Conservation (phyloP, 352 stramenopile genomes). For the Blastocystis sp. region DNA sequence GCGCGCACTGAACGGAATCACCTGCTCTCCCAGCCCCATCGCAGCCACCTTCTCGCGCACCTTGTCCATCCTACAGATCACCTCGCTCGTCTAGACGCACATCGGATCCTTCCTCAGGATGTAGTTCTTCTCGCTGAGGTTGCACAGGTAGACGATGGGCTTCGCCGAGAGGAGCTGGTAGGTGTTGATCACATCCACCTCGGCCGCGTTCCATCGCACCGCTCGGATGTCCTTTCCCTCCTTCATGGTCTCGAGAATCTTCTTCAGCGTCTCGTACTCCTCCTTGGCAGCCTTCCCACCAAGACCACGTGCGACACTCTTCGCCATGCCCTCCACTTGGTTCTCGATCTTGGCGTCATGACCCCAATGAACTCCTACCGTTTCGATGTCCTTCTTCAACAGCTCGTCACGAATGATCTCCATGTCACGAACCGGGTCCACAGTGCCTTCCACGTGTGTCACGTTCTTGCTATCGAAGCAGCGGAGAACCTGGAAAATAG, state of each 20-base stretch:
- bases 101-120: constrained; percentile 92
- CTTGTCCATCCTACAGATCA: constrained; percentile 80
- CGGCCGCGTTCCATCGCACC: constrained; percentile 75
- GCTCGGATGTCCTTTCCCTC: constrained; percentile 81
- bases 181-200: constrained; percentile 81
- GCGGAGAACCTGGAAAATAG: constrained; percentile 92
- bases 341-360: constrained; percentile 70
- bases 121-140: constrained; percentile 96
- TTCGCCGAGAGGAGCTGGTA: constrained; percentile 85
- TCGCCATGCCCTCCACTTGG: constrained; percentile 69
- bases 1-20: constrained; percentile 93
- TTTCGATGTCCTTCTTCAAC: constrained; percentile 88
- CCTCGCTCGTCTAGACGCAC: constrained; percentile 63
- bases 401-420: constrained; percentile 97
- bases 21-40: constrained; percentile 85
- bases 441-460: constrained; percentile 95
- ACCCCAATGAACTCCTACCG: neutral
- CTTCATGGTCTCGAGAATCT: constrained; percentile 75
- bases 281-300: constrained; percentile 70
- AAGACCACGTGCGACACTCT: constrained; percentile 52
- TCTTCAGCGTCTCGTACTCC: constrained; percentile 79
- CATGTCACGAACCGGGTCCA: constrained; percentile 96
- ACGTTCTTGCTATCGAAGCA: constrained; percentile 94
- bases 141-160: constrained; percentile 95
- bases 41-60: constrained; percentile 92